Evolutionary conservation across 225 moss, liverwort and hornwort genomes (phyloP).

Genomic region (Antitrichia curtipendula): DNA sequence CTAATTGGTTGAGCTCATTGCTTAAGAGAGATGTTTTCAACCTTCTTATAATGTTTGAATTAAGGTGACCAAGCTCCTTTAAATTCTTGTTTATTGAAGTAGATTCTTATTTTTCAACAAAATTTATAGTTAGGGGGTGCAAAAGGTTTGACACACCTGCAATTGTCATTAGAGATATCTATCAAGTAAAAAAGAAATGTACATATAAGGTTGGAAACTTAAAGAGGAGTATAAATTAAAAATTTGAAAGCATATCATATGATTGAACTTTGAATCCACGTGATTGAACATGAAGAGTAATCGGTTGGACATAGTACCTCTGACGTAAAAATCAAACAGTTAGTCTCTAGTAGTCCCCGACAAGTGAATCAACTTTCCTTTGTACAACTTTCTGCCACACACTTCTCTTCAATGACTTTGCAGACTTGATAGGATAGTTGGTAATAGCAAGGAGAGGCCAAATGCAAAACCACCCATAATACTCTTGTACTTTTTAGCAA

Average conservation of each 20-base stretch:
- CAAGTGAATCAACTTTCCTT: not conserved
- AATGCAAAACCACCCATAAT: not conserved
- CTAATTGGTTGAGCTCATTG: not conserved
- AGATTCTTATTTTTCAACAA: not conserved
- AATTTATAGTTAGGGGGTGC: rapidly evolving
- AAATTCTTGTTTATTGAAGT: not conserved
- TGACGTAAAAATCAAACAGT: rapidly evolving
- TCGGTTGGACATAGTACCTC: rapidly evolving
- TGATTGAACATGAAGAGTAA: not conserved
- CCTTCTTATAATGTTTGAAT: not conserved
- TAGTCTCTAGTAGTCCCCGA: not conserved
- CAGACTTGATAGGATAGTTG: not conserved
- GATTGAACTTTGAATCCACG: not conserved
- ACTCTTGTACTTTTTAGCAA: not conserved
- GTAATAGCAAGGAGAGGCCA: not conserved
- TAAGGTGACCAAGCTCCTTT: not conserved
- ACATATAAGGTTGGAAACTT: rapidly evolving
- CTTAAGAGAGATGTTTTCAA: not conserved
- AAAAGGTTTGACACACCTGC: not conserved
- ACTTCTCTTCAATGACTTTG: rapidly evolving
- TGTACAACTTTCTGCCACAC: rapidly evolving
- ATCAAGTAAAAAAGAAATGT: rapidly evolving
- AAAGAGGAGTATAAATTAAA: not conserved
- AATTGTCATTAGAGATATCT: not conserved
- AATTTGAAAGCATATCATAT: not conserved